A percentile compares a stretch with the other conserved stretches of the same genome.
phyloP scores from a whole-genome alignment of 2,329 filamentous ascomycete genomes.

The Diplodia intermedia region DNA sequence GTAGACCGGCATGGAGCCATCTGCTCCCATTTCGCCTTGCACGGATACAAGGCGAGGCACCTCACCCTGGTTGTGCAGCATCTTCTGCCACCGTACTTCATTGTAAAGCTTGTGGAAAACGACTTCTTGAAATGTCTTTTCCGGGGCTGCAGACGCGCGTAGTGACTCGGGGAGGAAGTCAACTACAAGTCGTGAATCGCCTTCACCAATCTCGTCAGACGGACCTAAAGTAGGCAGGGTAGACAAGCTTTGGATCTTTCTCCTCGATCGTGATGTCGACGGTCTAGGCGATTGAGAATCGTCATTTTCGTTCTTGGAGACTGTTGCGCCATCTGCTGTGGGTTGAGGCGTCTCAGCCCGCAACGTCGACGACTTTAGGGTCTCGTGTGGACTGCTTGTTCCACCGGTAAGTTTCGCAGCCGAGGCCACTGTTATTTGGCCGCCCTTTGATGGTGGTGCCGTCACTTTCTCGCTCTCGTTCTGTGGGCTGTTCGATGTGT shows the following conservation, averaged over 20 bases:
- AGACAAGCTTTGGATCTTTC: conserved; percentile 10
- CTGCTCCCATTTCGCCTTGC: conserved; percentile 72
- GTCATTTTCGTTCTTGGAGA: conserved; percentile 34
- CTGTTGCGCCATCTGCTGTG: conserved; percentile 31
- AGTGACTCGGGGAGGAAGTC: conserved; percentile 66
- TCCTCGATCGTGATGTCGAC: not conserved
- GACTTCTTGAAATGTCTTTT: conserved; percentile 57
- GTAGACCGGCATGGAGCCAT: conserved; percentile 87
- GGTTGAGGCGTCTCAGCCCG: conserved; percentile 29
- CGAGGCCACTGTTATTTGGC: not conserved
- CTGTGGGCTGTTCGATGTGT: conserved; percentile 39
- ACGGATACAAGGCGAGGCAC: conserved; percentile 91
- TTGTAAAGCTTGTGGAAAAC: conserved; percentile 73
- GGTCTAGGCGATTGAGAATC: conserved; percentile 13
- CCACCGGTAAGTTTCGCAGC: not conserved
- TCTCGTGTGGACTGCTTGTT: conserved; percentile 15
- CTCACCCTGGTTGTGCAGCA: conserved; percentile 90
- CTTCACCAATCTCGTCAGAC: conserved; percentile 71
- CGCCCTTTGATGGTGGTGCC: conserved; percentile 26
- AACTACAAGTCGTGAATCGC: conserved; percentile 77
- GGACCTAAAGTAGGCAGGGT: conserved; percentile 48
- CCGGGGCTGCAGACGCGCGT: conserved; percentile 40
- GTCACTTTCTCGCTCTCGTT: conserved; percentile 32
- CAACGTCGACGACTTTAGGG: conserved; percentile 35
- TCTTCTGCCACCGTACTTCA: conserved; percentile 87